Evolutionary conservation across 2,329 filamentous ascomycete genomes (phyloP), one percentile per base, ranked within the genome.

Genomic region (Pyrenophora seminiperda): DNA sequence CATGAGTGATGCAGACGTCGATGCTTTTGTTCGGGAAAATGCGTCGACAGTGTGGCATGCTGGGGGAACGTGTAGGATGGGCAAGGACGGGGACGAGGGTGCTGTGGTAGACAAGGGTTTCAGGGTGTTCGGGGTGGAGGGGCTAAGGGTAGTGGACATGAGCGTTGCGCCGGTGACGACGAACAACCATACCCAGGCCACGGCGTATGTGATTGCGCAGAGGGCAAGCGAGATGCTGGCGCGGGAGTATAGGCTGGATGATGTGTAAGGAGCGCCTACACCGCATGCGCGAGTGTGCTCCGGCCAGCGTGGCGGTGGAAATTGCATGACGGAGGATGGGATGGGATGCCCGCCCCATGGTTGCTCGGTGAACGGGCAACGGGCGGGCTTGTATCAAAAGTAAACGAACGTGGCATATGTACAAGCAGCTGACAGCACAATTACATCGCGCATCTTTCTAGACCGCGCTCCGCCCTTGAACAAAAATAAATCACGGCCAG

Each of bases 1-100:
- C 76, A n/a, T 70, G 30, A 73, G 71, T 2, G 73, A 79, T 20
- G 81, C 82, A 41, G 81, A 85, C 49, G 71, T 87, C 10, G 67
- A 71, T 47, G 58, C 56, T 7, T 74, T 69, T 40, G 56, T 65
- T 20, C 62, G 51, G 30, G 63, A 67, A 9, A 62, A 61, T 24
- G 57, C 63, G 7, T 42, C 47, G 7, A 73, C 70, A 0, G 66
- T 73, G 10, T 73, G 68, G 67, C 73, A 76, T 51, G 70, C 68
- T 40, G 69, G 59, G 34, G 72, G 70, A 4, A 69, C 71, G 0
- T 69, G 63, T n/a, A 65, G 60, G 57, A 74, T 76, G 73, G 73
- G 73, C 2, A 67, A 53, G 48, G 42, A 44, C 4, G 65, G 67
- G 2, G 67, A 76, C 44, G 44, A 53, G 7, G 59, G 57, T 17